Evolutionary conservation across 169 alveolate genomes (phyloP), one percentile per base, ranked within the genome.

Genomic region (Plasmodium malariae): DNA sequence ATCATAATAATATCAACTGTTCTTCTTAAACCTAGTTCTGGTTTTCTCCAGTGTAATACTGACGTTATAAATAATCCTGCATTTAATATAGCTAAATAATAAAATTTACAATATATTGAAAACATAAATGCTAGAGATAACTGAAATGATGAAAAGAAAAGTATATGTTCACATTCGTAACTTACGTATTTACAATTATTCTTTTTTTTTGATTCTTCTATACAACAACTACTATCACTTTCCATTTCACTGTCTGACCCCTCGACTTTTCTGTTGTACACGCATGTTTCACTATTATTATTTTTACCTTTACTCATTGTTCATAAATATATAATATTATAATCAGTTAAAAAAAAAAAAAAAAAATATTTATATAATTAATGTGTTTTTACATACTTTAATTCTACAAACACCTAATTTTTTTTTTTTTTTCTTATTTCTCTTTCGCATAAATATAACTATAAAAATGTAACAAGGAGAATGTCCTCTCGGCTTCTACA

Each of bases 101-200:
- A 76, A 1, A 76, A 43, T 43, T 76, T 0, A 55, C 89, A 76
- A 6, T 62, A 76, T 2, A 76, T n/a, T 4, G 76, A 76, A 62
- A 76, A 76, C 17, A 76, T 14, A 21, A 76, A 14, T 30, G 89
- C 1, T 6, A 76, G 2, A 6, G 65, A 60, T 45, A 76, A 40
- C 54, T 76, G 89, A 67, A 76, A 76, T 1, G 78, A 76, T 21
- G 89, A 76, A 3, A 63, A 36, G 34, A 76, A 76, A 12, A 76
- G 32, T 5, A 76, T 76, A n/a, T 76, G 89, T 9, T 60, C 76
- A 28, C 89, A 76, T 62, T 62, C 78, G 28, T 76, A 21, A 28
- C 76, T 62, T n/a, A 76, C 89, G 11, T 76, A 76, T 30, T 76
- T 62, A 6, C 62, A 36, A 11, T 30, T n/a, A 21, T 17, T 19